Evolutionary conservation across 208 protist genomes (phyloP).

Genomic region (Trypanosomatidae sp.): DNA sequence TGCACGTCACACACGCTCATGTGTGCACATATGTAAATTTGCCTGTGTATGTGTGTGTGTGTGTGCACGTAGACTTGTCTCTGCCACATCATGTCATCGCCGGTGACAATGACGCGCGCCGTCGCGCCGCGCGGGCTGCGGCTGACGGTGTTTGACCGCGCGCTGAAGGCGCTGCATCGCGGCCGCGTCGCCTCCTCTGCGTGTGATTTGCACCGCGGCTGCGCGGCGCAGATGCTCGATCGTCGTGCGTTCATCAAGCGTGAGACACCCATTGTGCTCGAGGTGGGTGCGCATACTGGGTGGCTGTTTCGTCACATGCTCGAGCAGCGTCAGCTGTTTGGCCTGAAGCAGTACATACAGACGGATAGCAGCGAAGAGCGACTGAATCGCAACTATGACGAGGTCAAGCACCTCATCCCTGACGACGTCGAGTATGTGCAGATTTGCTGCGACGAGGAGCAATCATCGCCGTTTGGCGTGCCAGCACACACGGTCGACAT

Average conservation of each 20-base stretch:
- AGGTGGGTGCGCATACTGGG: constrained; percentile 76
- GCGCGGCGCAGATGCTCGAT: constrained; percentile 74
- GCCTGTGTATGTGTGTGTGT: no score
- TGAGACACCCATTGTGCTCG: constrained; percentile 67
- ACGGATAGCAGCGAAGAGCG: constrained; percentile 79
- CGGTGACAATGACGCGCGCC: constrained; percentile 51
- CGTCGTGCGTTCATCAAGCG: constrained; percentile 75
- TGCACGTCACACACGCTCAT: neutral
- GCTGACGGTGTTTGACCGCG: constrained; percentile 70
- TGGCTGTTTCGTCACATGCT: constrained; percentile 85
- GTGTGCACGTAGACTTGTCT: no score
- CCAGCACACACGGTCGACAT: constrained; percentile 81
- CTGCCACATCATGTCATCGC: constrained; percentile 78
- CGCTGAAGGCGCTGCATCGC: constrained; percentile 68
- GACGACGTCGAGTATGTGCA: constrained; percentile 79
- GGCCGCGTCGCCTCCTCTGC: constrained; percentile 33
- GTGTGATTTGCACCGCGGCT: constrained; percentile 76
- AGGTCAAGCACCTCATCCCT: constrained; percentile 70
- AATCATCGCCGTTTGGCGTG: constrained; percentile 52
- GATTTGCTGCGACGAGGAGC: constrained; percentile 82
- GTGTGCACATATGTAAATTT: neutral
- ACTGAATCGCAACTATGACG: constrained; percentile 73
- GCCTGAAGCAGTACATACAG: constrained; percentile 87
- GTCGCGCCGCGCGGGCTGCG: constrained; percentile 36
- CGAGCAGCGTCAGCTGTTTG: constrained; percentile 59